phyloP scores from a whole-genome alignment of 2,329 filamentous ascomycete species.

The Fusarium sp. region DNA sequence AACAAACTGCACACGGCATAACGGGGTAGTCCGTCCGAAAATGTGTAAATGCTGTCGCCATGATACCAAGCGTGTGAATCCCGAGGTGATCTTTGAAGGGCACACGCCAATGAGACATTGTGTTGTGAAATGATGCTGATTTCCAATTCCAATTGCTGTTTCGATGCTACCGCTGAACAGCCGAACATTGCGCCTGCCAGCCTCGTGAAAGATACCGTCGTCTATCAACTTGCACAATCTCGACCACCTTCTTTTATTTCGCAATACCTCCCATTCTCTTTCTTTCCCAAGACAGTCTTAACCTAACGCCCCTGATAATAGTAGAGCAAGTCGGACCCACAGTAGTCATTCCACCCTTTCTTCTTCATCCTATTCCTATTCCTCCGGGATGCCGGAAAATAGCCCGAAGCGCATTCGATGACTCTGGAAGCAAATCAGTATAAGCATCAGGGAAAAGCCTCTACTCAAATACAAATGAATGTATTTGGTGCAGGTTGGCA shows the following conservation, averaged over 20 bases:
- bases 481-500: neutral
- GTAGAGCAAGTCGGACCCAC: conserved; percentile 39
- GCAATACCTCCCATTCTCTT: conserved; percentile 42
- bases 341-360: conserved; percentile 26
- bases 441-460: conserved; percentile 7
- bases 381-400: conserved; percentile 77
- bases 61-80: conserved; percentile 4
- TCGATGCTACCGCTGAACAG: conserved; percentile 51
- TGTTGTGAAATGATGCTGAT: conserved; percentile 43
- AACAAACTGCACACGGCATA: conserved; percentile 12
- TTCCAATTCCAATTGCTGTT: conserved; percentile 52
- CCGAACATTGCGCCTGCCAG: conserved; percentile 46
- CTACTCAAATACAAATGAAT: neutral
- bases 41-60: conserved; percentile 5
- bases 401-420: conserved; percentile 83
- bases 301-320: conserved; percentile 48
- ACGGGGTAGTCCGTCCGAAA: conserved; percentile 2
- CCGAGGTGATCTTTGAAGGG: conserved; percentile 6
- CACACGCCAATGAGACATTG: neutral
- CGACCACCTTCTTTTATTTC: conserved; percentile 41
- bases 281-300: conserved; percentile 43
- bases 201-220: conserved; percentile 54
- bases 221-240: conserved; percentile 53
- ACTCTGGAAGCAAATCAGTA: conserved; percentile 65
- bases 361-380: conserved; percentile 51